Evolutionary conservation across 106 monocot species (phyloP), one percentile per base, ranked within the genome.

Genomic region (Apostasia shenzhenica): DNA sequence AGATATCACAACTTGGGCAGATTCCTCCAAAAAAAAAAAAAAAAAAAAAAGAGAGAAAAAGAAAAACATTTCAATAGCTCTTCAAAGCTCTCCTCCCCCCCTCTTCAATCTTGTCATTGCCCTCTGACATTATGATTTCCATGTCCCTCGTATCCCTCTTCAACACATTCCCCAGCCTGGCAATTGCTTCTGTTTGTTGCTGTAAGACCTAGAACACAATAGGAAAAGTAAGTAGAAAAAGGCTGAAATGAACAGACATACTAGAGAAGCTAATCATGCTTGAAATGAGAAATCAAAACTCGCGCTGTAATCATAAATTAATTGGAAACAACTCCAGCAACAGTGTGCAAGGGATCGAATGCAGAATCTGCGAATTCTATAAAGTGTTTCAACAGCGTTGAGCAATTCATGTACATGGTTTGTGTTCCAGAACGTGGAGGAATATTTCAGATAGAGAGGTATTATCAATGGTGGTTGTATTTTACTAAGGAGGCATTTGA

Each of bases 101-200:
- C 42, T 79, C 85, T 44, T 83, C 84, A 2, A 59, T 67, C 80
- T 75, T 80, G 5, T 89, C 84, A 2, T 77, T 69, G 12, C 78
- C 67, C 48, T 89, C 89, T 1, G 89, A 89, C 80, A 76, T 76
- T 6, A 99, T 99, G 68, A 97, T 92, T 68, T 99, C 92, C 79
- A 85, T 43, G 70, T 99, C 92, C 57, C 97, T 78, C 12, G 42
- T 77, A 57, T 99, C 87, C 67, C 80, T 86, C 80, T 99, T 99
- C 71, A 99, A 60, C 39, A 99, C 92, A 77, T 79, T 90, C 6
- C 86, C 92, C 64, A 99, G 59, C 75, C 77, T 89, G 3, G 89
- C 80, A 85, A 99, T 83, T 63, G 97, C 97, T 56, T 85, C 92
- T 0, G 89, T 92, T 70, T 99, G 89, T 59, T 85, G 82, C 55